These are phyloP conservation scores for Ophiostoma sp. DNA, from an alignment of 2,329 filamentous ascomycete genomes.

Conservation along the genomic window DNA sequence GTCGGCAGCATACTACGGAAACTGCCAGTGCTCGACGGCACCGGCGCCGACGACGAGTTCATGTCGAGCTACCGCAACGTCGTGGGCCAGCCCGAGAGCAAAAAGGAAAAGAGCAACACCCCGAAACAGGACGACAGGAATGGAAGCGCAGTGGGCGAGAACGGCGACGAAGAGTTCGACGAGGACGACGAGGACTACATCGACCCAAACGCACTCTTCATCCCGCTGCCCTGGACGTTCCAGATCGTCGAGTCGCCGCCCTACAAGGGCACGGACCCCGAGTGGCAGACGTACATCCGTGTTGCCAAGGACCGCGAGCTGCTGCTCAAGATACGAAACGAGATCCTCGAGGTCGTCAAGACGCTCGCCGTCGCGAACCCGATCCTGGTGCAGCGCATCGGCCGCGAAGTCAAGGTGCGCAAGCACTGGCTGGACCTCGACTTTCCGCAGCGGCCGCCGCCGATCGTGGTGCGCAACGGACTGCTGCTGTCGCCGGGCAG, in stretches of 20 bases:
- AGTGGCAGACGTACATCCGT: constrained; percentile 57
- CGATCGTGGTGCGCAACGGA: constrained; percentile 53
- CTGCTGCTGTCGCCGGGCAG: constrained; percentile 22
- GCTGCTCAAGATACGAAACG: constrained; percentile 43
- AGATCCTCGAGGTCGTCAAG: constrained; percentile 40
- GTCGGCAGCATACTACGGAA: not conserved
- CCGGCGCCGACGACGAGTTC: constrained; percentile 25
- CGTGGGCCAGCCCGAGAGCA: constrained; percentile 37
- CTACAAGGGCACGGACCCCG: constrained; percentile 54
- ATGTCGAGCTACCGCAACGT: constrained; percentile 37
- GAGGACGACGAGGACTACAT: constrained; percentile 12
- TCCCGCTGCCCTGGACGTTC: constrained; percentile 58
- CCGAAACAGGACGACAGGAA: not conserved
- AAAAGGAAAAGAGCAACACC: not conserved
- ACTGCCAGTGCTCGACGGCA: constrained; percentile 12
- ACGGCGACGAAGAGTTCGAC: constrained; percentile 20
- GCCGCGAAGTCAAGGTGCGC: constrained; percentile 44
- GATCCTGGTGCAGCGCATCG: constrained; percentile 41
- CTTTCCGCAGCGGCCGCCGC: constrained; percentile 54
- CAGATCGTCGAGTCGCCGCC: constrained; percentile 43
- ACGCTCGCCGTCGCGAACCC: constrained; percentile 40
- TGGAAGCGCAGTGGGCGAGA: not conserved
- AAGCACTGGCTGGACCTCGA: constrained; percentile 57
- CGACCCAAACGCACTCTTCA: constrained; percentile 41
- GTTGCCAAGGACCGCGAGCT: constrained; percentile 50